Percentiles rank a stretch among this genome's conserved stretches.
Conservation (phyloP, 768 basidiomycete species). For the Serendipita sp. region DNA sequence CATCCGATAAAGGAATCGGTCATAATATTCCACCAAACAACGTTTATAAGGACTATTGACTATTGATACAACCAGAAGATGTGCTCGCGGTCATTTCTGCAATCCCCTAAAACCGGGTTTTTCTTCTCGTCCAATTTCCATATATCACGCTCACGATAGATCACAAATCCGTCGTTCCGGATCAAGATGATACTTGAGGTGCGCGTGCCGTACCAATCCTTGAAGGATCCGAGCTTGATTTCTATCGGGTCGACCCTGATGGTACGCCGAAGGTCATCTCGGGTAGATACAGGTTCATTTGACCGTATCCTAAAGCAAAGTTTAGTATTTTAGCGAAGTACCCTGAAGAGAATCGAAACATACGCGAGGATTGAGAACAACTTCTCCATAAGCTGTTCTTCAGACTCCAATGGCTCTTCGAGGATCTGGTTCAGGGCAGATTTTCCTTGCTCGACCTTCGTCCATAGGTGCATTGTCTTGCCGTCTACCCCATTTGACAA, state of each 20-base stretch:
- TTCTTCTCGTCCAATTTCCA: slow-evolving; percentile 27
- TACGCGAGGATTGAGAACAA: slow-evolving; percentile 58
- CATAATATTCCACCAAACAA: background rate
- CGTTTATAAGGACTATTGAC: background rate
- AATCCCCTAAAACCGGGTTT: background rate
- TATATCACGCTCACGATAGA: slow-evolving; percentile 58
- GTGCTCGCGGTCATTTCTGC: background rate
- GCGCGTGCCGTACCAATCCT: slow-evolving; percentile 46
- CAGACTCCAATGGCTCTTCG: slow-evolving; percentile 24
- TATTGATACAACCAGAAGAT: background rate
- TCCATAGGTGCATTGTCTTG: slow-evolving; percentile 46
- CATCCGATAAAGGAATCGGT: background rate
- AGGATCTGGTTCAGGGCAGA: slow-evolving; percentile 30
- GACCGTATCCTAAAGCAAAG: background rate
- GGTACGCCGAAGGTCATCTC: background rate
- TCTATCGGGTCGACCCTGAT: background rate
- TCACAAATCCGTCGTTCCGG: slow-evolving; percentile 36
- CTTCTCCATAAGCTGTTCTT: slow-evolving; percentile 36
- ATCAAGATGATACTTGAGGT: slow-evolving; percentile 58
- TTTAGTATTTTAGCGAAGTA: background rate
- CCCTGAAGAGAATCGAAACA: slow-evolving; percentile 21
- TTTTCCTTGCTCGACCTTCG: slow-evolving; percentile 51
- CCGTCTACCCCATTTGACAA: slow-evolving; percentile 66
- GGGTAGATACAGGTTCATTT: background rate
- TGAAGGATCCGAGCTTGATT: background rate